A percentile compares a stretch with the other conserved stretches of the same genome.
These are phyloP conservation scores for Botrytis deweyae DNA, from an alignment of 2,329 filamentous ascomycete species.

Conservation along the genomic window DNA sequence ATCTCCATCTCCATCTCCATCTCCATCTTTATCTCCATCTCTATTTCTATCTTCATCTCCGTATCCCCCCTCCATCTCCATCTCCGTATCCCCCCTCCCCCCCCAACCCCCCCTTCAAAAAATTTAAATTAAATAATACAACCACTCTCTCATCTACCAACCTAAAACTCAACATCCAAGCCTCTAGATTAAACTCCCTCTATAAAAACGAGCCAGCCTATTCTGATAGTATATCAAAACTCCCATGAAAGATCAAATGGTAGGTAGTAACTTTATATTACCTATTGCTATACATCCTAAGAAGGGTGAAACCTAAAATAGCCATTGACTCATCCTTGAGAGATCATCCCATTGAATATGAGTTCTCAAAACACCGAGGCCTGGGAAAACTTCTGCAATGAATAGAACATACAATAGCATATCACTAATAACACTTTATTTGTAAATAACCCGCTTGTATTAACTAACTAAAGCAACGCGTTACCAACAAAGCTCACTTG, in stretches of 20 bases:
- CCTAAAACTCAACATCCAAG: not conserved
- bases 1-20: too few species aligned
- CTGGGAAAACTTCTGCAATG: too few species aligned
- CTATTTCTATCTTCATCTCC: too few species aligned
- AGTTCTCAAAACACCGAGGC: too few species aligned
- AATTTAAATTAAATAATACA: too few species aligned
- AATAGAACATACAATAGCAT: not conserved
- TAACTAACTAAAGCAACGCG: not conserved
- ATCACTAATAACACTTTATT: not conserved
- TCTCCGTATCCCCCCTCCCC: too few species aligned
- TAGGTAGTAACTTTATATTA: fast-evolving
- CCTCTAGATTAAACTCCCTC: not conserved
- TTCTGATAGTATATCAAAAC: not conserved
- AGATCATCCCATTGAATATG: not conserved
- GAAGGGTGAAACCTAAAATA: not conserved
- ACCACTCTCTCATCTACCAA: too few species aligned
- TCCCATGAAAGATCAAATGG: not conserved
- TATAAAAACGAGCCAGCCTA: fast-evolving
- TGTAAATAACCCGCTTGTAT: not conserved
- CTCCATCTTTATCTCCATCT: too few species aligned
- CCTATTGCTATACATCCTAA: not conserved
- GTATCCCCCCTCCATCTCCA: too few species aligned
- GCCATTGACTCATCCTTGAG: not conserved
- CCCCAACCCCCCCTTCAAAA: too few species aligned
- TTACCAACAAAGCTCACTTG: not conserved